Conservation (phyloP, 768 basidiomycete genomes). For the Sarcomyxa edulis region DNA sequence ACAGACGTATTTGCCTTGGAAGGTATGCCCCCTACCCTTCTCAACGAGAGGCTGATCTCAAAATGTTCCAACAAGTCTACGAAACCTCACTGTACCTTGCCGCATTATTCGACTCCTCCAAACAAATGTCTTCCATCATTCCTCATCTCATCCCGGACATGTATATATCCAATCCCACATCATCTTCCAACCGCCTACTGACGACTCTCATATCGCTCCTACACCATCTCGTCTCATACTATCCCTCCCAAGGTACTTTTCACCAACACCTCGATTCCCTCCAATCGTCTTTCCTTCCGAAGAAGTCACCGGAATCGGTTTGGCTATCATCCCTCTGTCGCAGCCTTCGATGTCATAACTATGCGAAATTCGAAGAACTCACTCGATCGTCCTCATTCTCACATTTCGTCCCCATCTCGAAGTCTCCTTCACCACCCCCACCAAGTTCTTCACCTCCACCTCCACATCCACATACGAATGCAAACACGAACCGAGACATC, state of each 20-base stretch:
- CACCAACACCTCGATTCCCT: constrained; percentile 37
- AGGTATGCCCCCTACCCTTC: constrained; percentile 37
- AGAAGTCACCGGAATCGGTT: constrained; percentile 22
- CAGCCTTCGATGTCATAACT: constrained; percentile 50
- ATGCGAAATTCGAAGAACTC: constrained; percentile 43
- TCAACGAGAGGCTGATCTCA: background rate
- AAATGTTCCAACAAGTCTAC: constrained; percentile 41
- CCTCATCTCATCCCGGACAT: constrained; percentile 51
- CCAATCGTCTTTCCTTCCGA: constrained; percentile 32
- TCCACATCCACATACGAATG: no score
- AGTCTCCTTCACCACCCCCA: constrained; percentile 10
- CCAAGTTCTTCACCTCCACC: constrained; percentile 6
- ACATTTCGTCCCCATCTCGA: constrained; percentile 5
- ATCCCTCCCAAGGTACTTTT: constrained; percentile 64
- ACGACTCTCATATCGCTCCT: constrained; percentile 47
- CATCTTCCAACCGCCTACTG: constrained; percentile 17
- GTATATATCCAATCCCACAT: constrained; percentile 26
- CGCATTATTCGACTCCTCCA: constrained; percentile 53
- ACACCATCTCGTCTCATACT: constrained; percentile 49
- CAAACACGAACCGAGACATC: constrained; percentile 21
- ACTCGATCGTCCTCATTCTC: constrained; percentile 24
- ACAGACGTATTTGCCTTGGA: constrained; percentile 59
- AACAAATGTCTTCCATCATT: constrained; percentile 58
- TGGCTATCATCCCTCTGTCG: constrained; percentile 55
- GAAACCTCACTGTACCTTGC: constrained; percentile 69